Conservation (phyloP, 2,329 filamentous ascomycete species). For the Didymella keratinophila region DNA sequence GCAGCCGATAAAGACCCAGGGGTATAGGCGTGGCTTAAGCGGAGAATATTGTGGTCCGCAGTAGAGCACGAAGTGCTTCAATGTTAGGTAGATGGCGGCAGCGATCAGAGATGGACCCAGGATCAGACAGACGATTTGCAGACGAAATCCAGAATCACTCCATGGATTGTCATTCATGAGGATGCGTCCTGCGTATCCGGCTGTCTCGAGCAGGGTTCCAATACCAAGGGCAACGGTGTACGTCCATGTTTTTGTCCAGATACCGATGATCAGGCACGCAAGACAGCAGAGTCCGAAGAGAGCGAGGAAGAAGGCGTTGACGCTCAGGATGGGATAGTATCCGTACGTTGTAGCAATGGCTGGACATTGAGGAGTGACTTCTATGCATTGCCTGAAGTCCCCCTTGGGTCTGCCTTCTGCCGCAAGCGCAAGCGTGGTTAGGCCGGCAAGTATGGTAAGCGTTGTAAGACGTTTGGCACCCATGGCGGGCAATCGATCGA, state of each 20-base stretch:
- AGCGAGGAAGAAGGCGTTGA: slow-evolving; percentile 50
- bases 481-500: slow-evolving; percentile 4
- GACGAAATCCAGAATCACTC: slow-evolving; percentile 52
- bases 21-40: slow-evolving; percentile 55
- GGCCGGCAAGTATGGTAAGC: slow-evolving; percentile 5
- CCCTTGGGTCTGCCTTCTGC: slow-evolving; percentile 31
- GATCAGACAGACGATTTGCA: slow-evolving; percentile 55
- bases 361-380: slow-evolving; percentile 39
- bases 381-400: slow-evolving; percentile 33
- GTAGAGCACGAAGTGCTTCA: slow-evolving; percentile 57
- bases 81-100: slow-evolving; percentile 57
- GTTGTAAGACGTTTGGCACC: slow-evolving; percentile 8
- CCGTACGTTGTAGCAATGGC: slow-evolving; percentile 51
- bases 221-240: slow-evolving; percentile 53
- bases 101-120: slow-evolving; percentile 56
- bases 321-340: slow-evolving; percentile 50
- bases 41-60: slow-evolving; percentile 54
- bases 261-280: slow-evolving; percentile 27
- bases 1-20: slow-evolving; percentile 65
- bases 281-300: slow-evolving; percentile 34
- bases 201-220: slow-evolving; percentile 53
- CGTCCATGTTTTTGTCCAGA: slow-evolving; percentile 49
- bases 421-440: slow-evolving; percentile 15
- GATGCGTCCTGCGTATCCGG: slow-evolving; percentile 55
- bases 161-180: slow-evolving; percentile 55